Evolutionary conservation across 805 yeast genomes (phyloP), one percentile per base, ranked within the genome.

Genomic region (Blastobotrys parvus): DNA sequence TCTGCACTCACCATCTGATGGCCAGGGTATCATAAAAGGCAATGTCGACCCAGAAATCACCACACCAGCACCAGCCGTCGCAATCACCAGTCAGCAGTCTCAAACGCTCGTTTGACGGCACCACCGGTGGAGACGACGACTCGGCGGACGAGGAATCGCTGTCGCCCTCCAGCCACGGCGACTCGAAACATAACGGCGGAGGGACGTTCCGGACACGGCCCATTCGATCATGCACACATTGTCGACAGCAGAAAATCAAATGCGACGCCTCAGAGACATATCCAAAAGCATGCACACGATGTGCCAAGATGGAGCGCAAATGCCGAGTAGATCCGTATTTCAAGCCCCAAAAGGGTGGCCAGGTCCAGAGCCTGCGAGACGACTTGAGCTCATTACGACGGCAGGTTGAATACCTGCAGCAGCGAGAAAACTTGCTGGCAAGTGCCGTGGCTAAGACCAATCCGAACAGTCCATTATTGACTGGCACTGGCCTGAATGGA

Each of bases 261-360:
- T 89, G 97, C 63, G 86, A 89, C 58, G 97, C 97, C 1, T 75
- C 86, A 2, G 89, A 82, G 18, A 77, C 80, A 49, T 82, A 74
- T 51, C 96, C 96, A 0, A 67, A 69, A 4, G 83, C 95, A 0
- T 89, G 97, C 60, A 74, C 82, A 15, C 64, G 95, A 47, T 89
- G 97, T 64, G 80, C 77, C 42, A 71, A 82, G 56, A 82, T 84
- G 84, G 80, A 78, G 2, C 67, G 87, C 31, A 73, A 71, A 45
- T 89, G 97, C 66, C 90, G 83, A 53, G 84, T 89, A 19, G 95
- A 89, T 62, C 96, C 96, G 1, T 81, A 81, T 53, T 89, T 87
- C 61, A 74, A 88, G 56, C 96, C 97, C 3, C 81, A 85, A 53
- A 88, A 87, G 61, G 96, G 96, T 0, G 81, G 90, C 1, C 96